Base-by-base conservation (phyloP, 768 basidiomycete species). In the Lactarius tabidus region DNA sequence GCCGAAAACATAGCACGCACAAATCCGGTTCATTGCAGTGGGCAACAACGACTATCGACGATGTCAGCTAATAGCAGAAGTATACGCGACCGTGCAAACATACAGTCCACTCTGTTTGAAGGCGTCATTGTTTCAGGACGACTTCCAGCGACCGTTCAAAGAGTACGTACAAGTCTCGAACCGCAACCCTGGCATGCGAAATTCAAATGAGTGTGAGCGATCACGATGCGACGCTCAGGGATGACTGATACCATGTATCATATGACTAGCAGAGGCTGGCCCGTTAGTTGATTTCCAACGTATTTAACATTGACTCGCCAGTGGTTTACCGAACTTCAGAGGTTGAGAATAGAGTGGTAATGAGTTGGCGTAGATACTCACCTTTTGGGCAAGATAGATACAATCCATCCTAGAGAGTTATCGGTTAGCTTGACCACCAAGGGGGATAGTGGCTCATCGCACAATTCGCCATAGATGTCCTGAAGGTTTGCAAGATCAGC, bases 381-480 rank as follows among this genome's bases (percentile, higher is more conserved):
- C 89, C 84, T 98, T 98, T 76, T 98, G 95, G 6, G 93, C 89
- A 26, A 98, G 84, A 74, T 98, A 98, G 67, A 98, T 92, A 85
- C 90, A 94, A 79, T 97, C 95, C 90, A 96, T 89, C 57, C 90
- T 91, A 70, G 18, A 59, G 20, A 45, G 35, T 6, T 23, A 26
- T 52, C 28, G 7, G 28, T 57, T 29, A 33, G 53, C 7, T 35
- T 12, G 26, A 35, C 29, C 33, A 23, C 35, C 33, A 39, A n/a
- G 17, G 41, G 26, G 64, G 35, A 52, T 17, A 2, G 28, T 29
- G 20, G 14, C 52, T 10, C 41, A 28, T n/a, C 84, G 70, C 74
- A 91, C 91, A 95, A 75, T 77, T 97, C 95, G 36, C 96, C 96
- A 69, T 98, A 98, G 62, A 99, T 98, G 74, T 99, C 96, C 93